Evolutionary conservation across 768 basidiomycete species (phyloP), one percentile per base, ranked within the genome.

Genomic region (Tremella mesenterica): DNA sequence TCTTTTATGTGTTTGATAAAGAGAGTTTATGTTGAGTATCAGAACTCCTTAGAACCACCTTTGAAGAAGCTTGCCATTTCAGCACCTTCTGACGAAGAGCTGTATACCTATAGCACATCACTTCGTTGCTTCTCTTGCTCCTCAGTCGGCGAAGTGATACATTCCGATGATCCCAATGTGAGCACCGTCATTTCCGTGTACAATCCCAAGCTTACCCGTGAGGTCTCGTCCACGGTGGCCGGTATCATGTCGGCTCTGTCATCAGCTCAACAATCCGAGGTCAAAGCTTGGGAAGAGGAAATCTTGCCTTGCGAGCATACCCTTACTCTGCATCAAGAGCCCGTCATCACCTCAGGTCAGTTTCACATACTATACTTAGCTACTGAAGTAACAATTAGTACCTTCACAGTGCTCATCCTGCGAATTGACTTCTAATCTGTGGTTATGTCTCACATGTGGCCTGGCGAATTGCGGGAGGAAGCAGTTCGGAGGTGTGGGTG

Each of bases 251-350:
- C 79, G 1, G 83, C 90, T 1, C 76, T 88, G 62, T 89, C 90
- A 0, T 92, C 89, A 1, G 85, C 88, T 0, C 86, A 90, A 44
- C 86, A 93, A 68, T 88, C 86, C 0, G 91, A 96, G 65, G 85
- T 99, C 44, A 85, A 95, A 74, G 86, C 95, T 5, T 99, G 95
- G 95, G 90, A 97, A 70, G 92, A 96, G 72, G 93, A 96, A 60
- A 84, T 95, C 36, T 65, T 77, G 0, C 74, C 88, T 6, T 99
- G 95, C 77, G 84, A 88, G 65, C 95, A 99, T 59, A 79, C 83
- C 7, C 71, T 80, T 10, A 77, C 77, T 10, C 72, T 85, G 3
- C 71, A 80, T 30, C 84, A 84, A 58, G 68, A 65, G 27, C 64
- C 64, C 13, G 53, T 65, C 25, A 64, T 65, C 33, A 43, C 55